A percentile compares a stretch with the other conserved stretches of the same genome.
Conservation (phyloP, 176 grass and related monocot species). For the Oryza officinalis region DNA sequence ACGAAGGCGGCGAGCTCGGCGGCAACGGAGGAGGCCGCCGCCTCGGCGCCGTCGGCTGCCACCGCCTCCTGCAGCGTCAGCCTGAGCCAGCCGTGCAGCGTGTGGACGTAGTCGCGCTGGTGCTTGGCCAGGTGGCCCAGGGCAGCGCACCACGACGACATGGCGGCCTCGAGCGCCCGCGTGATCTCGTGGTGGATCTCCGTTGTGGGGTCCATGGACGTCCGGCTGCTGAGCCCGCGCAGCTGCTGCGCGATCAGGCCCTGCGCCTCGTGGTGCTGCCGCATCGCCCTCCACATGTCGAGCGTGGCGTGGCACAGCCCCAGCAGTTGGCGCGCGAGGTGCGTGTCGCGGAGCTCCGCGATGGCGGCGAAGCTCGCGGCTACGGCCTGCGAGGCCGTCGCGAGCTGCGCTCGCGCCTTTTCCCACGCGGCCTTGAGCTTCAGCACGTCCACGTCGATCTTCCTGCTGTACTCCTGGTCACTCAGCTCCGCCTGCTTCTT, state of each 20-base stretch:
- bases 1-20: slow-evolving; percentile 55
- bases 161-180: slow-evolving; percentile 63
- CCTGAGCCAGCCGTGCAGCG: slow-evolving; percentile 57
- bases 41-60: background rate
- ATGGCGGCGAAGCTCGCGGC: slow-evolving; percentile 51
- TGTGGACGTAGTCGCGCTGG: slow-evolving; percentile 60
- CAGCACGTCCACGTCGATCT: slow-evolving; percentile 51
- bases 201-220: slow-evolving; percentile 55
- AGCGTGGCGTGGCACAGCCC: slow-evolving; percentile 51
- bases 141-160: slow-evolving; percentile 51
- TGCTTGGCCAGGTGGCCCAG: slow-evolving; percentile 52
- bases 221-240: slow-evolving; percentile 53
- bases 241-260: slow-evolving; percentile 63
- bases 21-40: slow-evolving; percentile 31
- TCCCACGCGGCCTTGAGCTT: slow-evolving; percentile 66
- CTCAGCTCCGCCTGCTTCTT: slow-evolving; percentile 54
- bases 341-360: slow-evolving; percentile 58
- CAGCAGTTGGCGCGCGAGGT: slow-evolving; percentile 67
- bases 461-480: slow-evolving; percentile 58
- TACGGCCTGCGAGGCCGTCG: slow-evolving; percentile 40
- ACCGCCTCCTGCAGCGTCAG: slow-evolving; percentile 44
- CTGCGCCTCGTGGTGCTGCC: slow-evolving; percentile 66
- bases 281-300: slow-evolving; percentile 64
- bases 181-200: slow-evolving; percentile 67
- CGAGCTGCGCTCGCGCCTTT: slow-evolving; percentile 51